Conservation (phyloP, 805 yeast species). For the Kuraishia molischiana region DNA sequence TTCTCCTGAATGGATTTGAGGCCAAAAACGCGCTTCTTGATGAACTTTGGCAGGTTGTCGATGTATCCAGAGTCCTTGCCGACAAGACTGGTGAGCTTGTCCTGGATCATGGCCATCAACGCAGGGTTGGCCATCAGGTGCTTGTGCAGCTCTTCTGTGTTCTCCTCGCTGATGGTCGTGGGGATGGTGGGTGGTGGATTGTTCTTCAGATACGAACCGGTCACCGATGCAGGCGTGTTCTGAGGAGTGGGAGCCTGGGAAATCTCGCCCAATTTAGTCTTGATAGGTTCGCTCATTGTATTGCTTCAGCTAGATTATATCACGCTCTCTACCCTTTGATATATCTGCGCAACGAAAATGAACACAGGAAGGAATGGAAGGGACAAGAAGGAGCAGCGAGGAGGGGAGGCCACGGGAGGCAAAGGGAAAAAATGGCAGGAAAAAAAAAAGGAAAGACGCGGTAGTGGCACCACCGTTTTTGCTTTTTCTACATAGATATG, state of each 20-base stretch:
- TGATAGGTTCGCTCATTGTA: conserved; percentile 86
- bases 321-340: too few relatives aligned
- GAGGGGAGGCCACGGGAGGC: too few relatives aligned
- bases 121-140: conserved; percentile 62
- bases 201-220: conserved; percentile 60
- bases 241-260: conserved; percentile 97
- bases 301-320: too few relatives aligned
- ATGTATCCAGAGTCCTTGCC: conserved; percentile 87
- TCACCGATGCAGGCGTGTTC: conserved; percentile 89
- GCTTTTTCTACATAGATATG: too few relatives aligned
- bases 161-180: conserved; percentile 62
- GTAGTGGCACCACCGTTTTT: too few relatives aligned
- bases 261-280: conserved; percentile 60
- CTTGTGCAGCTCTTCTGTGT: conserved; percentile 20
- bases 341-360: too few relatives aligned
- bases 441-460: too few relatives aligned
- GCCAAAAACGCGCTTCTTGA: conserved; percentile 71
- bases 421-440: too few relatives aligned
- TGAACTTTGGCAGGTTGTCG: conserved; percentile 58
- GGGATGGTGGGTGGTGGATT: conserved; percentile 52
- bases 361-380: too few relatives aligned
- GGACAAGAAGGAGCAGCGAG: too few relatives aligned
- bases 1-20: conserved; percentile 73
- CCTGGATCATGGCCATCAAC: conserved; percentile 79
- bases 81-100: conserved; percentile 72